These are phyloP conservation scores for Mycena vitilis DNA, from an alignment of 768 basidiomycete genomes.

Conservation along the genomic window DNA sequence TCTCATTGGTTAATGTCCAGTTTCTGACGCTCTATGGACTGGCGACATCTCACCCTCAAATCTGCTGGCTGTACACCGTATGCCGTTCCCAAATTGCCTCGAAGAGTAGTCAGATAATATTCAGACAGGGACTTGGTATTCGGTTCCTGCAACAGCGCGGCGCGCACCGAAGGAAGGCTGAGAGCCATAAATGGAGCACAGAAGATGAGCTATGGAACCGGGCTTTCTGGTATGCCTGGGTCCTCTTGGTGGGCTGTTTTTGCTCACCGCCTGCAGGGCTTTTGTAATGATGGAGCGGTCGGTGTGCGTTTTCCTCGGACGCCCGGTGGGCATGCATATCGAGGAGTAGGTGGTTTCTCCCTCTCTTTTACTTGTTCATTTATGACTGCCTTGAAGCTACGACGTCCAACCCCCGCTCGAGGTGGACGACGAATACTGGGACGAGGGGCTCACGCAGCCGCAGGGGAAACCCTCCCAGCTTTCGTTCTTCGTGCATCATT, in stretches of 20 bases:
- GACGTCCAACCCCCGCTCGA: conserved; percentile 76
- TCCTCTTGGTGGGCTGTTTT: conserved; percentile 42
- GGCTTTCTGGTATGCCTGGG: conserved; percentile 60
- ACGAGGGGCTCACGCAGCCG: conserved; percentile 72
- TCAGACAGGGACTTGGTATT: conserved; percentile 61
- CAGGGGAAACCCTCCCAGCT: conserved; percentile 64
- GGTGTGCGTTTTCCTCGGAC: conserved; percentile 64
- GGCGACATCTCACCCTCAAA: conserved; percentile 61
- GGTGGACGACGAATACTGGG: conserved; percentile 61
- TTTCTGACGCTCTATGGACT: conserved; percentile 47
- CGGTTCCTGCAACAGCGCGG: conserved; percentile 73
- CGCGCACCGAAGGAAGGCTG: conserved; percentile 61
- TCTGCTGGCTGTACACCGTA: conserved; percentile 62
- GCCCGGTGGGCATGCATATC: conserved; percentile 74
- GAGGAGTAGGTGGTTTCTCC: conserved; percentile 63
- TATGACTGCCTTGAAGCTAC: conserved; percentile 52
- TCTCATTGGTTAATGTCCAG: conserved; percentile 33
- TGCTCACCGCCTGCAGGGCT: background rate
- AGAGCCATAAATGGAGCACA: conserved; percentile 41
- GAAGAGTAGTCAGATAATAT: background rate
- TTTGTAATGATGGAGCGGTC: conserved; percentile 41
- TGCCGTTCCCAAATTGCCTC: background rate
- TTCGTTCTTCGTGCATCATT: conserved; percentile 61
- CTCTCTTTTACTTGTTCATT: background rate
- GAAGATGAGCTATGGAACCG: conserved; percentile 75